Percentiles rank a stretch among this genome's conserved stretches.
Evolutionary conservation across 257 asterid species (phyloP).

Genomic region (Solanum dulcamara): DNA sequence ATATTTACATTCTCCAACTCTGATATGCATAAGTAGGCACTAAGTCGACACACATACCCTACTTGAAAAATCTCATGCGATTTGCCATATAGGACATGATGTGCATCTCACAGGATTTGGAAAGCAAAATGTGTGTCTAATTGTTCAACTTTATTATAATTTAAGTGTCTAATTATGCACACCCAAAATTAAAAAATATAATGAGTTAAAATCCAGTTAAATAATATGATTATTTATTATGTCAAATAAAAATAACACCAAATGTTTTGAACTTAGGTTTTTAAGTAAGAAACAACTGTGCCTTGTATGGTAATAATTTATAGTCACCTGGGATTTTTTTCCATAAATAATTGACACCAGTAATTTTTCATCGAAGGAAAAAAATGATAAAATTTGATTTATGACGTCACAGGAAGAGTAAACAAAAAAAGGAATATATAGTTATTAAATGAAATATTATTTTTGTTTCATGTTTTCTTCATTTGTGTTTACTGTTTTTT

Average conservation of each 20-base stretch:
- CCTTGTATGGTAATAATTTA: neutral
- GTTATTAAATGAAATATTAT: neutral
- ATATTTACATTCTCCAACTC: too few relatives aligned
- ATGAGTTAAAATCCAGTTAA: too few relatives aligned
- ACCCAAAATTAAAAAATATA: too few relatives aligned
- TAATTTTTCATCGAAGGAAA: neutral
- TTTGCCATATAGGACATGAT: too few relatives aligned
- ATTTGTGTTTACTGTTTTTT: neutral
- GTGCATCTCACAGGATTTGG: neutral
- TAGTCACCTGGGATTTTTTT: neutral
- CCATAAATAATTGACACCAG: neutral
- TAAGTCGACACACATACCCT: too few relatives aligned
- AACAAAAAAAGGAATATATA: neutral
- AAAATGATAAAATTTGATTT: neutral
- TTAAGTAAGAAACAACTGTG: neutral
- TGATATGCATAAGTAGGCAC: too few relatives aligned
- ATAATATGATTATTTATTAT: too few relatives aligned
- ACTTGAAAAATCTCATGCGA: neutral
- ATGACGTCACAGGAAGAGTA: neutral
- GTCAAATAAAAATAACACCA: neutral
- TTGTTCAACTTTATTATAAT: too few relatives aligned
- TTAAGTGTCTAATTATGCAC: too few relatives aligned
- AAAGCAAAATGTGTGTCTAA: neutral
- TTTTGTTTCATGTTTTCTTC: neutral
- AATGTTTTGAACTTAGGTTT: neutral